Evolutionary conservation across 2,329 filamentous ascomycete genomes (phyloP).

Genomic region (Pleoardoris graminearum): DNA sequence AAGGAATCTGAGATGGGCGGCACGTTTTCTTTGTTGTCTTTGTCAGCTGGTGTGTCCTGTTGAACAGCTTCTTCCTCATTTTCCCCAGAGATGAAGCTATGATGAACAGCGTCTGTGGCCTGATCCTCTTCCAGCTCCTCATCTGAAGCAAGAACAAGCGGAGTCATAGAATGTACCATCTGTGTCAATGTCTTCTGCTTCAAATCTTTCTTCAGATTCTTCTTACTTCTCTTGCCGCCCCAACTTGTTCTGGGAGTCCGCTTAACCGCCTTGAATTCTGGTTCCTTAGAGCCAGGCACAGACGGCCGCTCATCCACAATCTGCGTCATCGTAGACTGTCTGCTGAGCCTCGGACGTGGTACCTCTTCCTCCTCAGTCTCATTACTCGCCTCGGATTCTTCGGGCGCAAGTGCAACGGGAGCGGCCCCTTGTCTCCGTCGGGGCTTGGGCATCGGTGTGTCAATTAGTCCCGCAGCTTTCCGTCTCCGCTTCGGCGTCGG

Average conservation of each 20-base stretch:
- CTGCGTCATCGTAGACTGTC: slow-evolving; percentile 45
- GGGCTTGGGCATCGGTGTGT: background rate
- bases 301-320: slow-evolving; percentile 32
- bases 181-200: slow-evolving; percentile 41
- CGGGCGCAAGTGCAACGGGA: slow-evolving; percentile 2
- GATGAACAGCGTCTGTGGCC: background rate
- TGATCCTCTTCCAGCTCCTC: slow-evolving; percentile 22
- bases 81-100: slow-evolving; percentile 9
- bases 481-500: slow-evolving; percentile 27
- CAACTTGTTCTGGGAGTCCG: slow-evolving; percentile 25
- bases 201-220: slow-evolving; percentile 24
- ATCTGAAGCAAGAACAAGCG: slow-evolving; percentile 20
- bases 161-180: slow-evolving; percentile 36
- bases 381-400: background rate
- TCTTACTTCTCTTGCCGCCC: slow-evolving; percentile 19
- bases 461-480: slow-evolving; percentile 9
- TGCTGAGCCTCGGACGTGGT: slow-evolving; percentile 19
- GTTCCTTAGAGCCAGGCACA: slow-evolving; percentile 22
- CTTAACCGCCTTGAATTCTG: slow-evolving; percentile 29
- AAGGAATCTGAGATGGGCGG: background rate
- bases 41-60: slow-evolving; percentile 15
- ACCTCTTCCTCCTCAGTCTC: slow-evolving; percentile 9
- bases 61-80: slow-evolving; percentile 1
- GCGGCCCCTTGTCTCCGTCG: slow-evolving; percentile 3
- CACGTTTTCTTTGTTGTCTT: background rate